phyloP scores from a whole-genome alignment of 768 basidiomycete species.

The Pleurotus citrinopileatus region DNA sequence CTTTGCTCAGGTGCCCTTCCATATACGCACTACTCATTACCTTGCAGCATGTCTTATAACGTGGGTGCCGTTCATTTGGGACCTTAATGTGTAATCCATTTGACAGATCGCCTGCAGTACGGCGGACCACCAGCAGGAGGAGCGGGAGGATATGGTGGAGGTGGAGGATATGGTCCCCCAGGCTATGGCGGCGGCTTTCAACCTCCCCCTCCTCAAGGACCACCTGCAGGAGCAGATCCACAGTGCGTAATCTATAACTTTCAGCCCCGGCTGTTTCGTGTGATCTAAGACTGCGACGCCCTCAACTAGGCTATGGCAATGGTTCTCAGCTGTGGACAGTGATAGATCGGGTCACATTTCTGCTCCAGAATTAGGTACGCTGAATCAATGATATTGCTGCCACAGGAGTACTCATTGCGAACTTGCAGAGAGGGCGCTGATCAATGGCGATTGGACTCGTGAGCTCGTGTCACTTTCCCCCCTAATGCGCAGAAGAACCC shows the following conservation, averaged over 20 bases:
- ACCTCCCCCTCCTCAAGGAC: conserved; percentile 29
- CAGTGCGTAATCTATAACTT: conserved; percentile 44
- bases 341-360: conserved; percentile 69
- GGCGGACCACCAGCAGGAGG: conserved; percentile 28
- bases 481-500: not conserved
- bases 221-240: conserved; percentile 71
- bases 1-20: not conserved
- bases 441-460: conserved; percentile 77
- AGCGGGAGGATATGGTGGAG: conserved; percentile 27
- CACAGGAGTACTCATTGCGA: not conserved
- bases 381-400: not conserved
- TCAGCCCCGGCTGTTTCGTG: not conserved
- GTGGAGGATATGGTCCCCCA: conserved; percentile 25
- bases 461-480: conserved; percentile 26
- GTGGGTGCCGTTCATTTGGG: not conserved
- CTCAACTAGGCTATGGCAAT: conserved; percentile 58
- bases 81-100: not conserved
- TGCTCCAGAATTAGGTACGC: conserved; percentile 64
- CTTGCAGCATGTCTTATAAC: conserved; percentile 7
- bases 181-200: conserved; percentile 26
- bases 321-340: conserved; percentile 69
- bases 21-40: not conserved
- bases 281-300: conserved; percentile 2
- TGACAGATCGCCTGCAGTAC: conserved; percentile 13
- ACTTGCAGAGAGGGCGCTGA: conserved; percentile 39